Conservation (phyloP, 2,329 filamentous ascomycete genomes). For the Aureobasidium subglaciale region DNA sequence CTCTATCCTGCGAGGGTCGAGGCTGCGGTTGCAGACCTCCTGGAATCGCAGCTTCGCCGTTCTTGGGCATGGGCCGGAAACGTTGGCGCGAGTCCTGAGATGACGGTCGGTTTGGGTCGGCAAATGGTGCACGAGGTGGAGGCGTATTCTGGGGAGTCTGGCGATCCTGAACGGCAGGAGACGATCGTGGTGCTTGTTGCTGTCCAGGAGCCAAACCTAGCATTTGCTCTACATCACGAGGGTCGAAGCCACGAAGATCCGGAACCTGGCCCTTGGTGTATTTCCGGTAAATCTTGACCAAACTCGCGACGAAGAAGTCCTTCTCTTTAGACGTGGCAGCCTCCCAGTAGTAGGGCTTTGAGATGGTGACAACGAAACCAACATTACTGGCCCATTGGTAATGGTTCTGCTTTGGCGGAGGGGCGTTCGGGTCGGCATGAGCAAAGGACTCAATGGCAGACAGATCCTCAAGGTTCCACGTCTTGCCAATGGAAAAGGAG, state of each 20-base stretch:
- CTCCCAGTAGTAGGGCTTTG: constrained; percentile 96
- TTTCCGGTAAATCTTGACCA: constrained; percentile 94
- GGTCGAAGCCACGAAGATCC: constrained; percentile 74
- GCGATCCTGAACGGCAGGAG: constrained; percentile 8
- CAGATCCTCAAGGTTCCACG: constrained; percentile 92
- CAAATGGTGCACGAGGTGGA: constrained; percentile 28
- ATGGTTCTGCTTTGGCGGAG: constrained; percentile 49
- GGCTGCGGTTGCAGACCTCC: constrained; percentile 4
- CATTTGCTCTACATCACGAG: constrained; percentile 68
- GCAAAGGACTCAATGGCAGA: constrained; percentile 76
- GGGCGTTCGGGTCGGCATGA: constrained; percentile 37
- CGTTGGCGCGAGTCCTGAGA: constrained; percentile 14
- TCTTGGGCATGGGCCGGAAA: constrained; percentile 13
- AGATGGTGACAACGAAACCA: constrained; percentile 81
- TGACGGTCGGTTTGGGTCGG: constrained; percentile 21
- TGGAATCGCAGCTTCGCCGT: neutral
- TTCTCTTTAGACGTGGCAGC: constrained; percentile 91
- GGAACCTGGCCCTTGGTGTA: constrained; percentile 85
- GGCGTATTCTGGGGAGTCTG: constrained; percentile 7
- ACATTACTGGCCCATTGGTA: constrained; percentile 72
- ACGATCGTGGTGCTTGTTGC: constrained; percentile 16
- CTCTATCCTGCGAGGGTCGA: constrained; percentile 14
- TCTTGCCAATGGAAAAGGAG: constrained; percentile 95
- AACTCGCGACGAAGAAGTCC: constrained; percentile 94
- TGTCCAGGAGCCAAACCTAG: constrained; percentile 36